A percentile compares a stretch with the other conserved stretches of the same genome.
Evolutionary conservation across 306 rosid genomes (phyloP).

Genomic region (Cyclanthera cordifolia): DNA sequence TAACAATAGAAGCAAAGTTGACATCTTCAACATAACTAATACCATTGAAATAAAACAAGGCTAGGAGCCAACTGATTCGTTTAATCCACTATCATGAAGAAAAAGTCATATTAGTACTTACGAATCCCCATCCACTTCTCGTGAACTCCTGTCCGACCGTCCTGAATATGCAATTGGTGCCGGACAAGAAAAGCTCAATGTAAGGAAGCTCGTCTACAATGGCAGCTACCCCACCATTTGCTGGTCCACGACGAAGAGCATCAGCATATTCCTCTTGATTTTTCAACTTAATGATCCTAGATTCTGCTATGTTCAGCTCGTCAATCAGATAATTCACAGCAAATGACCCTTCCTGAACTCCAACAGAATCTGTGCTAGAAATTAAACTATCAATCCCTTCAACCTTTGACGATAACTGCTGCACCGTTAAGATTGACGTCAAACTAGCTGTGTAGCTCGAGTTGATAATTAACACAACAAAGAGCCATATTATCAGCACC

Average conservation of each 20-base stretch:
- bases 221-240: constrained; percentile 64
- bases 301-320: constrained; percentile 52
- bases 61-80: not conserved
- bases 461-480: constrained; percentile 77
- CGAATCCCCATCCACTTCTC: constrained; percentile 87
- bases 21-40: not conserved
- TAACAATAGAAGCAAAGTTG: not conserved
- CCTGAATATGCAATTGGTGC: constrained; percentile 40
- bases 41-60: not conserved
- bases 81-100: not conserved
- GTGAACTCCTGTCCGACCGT: constrained; percentile 79
- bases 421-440: constrained; percentile 81
- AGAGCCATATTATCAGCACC: constrained; percentile 78
- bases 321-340: constrained; percentile 40
- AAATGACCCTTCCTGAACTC: constrained; percentile 77
- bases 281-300: constrained; percentile 50
- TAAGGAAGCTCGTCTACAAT: constrained; percentile 85
- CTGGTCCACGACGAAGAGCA: constrained; percentile 53
- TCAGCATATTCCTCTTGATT: constrained; percentile 30
- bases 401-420: constrained; percentile 54
- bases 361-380: constrained; percentile 49
- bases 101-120: constrained; percentile 30
- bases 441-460: constrained; percentile 93
- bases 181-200: constrained; percentile 47
- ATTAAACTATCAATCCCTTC: constrained; percentile 68